A percentile compares a stretch with the other conserved stretches of the same genome.
These are phyloP conservation scores for Blastosporella zonata DNA, from an alignment of 1,284 basidiomycete species.

Conservation along the genomic window DNA sequence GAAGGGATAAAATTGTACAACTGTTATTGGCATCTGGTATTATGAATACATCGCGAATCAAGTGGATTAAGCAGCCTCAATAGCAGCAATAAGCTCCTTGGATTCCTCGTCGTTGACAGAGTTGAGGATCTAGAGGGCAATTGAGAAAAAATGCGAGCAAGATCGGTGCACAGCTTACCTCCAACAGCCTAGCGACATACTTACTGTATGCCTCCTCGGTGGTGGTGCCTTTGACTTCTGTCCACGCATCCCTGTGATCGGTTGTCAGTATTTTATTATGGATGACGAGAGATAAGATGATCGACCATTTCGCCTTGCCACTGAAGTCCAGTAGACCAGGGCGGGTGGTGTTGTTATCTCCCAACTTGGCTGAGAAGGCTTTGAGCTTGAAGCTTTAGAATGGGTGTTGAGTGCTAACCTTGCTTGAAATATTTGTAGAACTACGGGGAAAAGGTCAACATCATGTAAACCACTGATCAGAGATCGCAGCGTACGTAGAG, in stretches of 20 bases:
- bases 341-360: conserved; percentile 61
- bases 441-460: conserved; percentile 38
- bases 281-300: conserved; percentile 9
- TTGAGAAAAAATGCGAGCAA: not conserved
- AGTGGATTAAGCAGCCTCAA: conserved; percentile 46
- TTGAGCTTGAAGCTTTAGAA: not conserved
- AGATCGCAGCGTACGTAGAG: conserved; percentile 58
- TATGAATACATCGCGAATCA: conserved; percentile 2
- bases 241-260: conserved; percentile 80
- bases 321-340: conserved; percentile 78
- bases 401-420: conserved; percentile 41
- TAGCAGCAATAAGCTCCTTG: conserved; percentile 56
- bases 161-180: conserved; percentile 41
- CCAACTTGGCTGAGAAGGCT: conserved; percentile 57
- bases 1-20: not conserved
- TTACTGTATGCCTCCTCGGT: conserved; percentile 68
- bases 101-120: conserved; percentile 49
- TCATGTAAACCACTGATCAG: conserved; percentile 7
- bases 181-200: conserved; percentile 74
- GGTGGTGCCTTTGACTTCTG: conserved; percentile 65
- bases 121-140: conserved; percentile 49
- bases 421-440: conserved; percentile 95
- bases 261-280: conserved; percentile 3
- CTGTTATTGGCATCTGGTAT: conserved; percentile 1
- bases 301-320: conserved; percentile 84